Base-by-base conservation (phyloP, 2,329 filamentous ascomycete species). In the Verticillium isaacii region DNA sequence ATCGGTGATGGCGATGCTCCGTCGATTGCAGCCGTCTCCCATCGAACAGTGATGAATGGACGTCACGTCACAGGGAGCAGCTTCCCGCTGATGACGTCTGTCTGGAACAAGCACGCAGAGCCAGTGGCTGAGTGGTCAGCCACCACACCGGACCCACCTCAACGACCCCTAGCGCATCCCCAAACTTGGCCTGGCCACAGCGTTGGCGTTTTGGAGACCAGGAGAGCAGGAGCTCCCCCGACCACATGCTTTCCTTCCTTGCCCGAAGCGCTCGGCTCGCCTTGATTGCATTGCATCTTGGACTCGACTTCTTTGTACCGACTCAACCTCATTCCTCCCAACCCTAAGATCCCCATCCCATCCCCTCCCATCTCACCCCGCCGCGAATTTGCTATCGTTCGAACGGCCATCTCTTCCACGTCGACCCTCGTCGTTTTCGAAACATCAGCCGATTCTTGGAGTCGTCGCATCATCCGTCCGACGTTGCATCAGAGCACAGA, bases 391-490 rank as follows among this genome's bases (percentile, higher is more conserved):
- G 19, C 2, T 23, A 52, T 23, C 19, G 1, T 52, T 52, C 45
- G 45, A 29, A 29, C 29, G 5, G 45, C 3, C n/a, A 52, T 52
- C 19, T 23, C 23, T 23, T 25, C 9, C 5, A 25, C 45, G 12
- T 52, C 19, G 45, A 52, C 19, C n/a, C 45, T 52, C 19, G n/a
- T 19, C 45, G 23, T 52, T 29, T 52, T 25, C 45, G 45, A 52
- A 52, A 52, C 45, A 52, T 52, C 45, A 25, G 9, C 17, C 45
- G 45, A 52, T 23, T 11, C 45, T 23, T 19, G 45, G 17, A 52
- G 59, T 45, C 59, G 32, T 50, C 29, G 55, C 55, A 57, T 57
- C 55, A 12, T 57, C 34, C 55, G 29, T 57, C 55, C 55, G 55
- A 57, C 55, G 55, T 57, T 34, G 34, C 55, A 57, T 37, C 34